Evolutionary conservation across 176 grass and related monocot species (phyloP).

Genomic region (Ananas comosus): DNA sequence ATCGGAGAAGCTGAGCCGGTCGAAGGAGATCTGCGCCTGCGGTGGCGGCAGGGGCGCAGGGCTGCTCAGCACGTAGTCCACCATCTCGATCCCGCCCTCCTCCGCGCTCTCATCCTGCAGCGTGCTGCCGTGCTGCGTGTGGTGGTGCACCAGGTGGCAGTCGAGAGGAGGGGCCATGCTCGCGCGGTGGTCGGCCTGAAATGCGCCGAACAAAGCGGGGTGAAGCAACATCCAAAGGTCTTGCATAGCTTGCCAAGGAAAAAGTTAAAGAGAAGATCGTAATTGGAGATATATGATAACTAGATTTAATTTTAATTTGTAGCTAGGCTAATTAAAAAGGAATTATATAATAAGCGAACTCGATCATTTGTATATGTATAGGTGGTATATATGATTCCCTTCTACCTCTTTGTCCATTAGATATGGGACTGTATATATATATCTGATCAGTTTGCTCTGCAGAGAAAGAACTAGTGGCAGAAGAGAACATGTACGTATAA

Average conservation of each 20-base stretch:
- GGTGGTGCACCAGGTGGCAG: neutral
- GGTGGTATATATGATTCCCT: neutral
- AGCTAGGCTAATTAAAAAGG: neutral
- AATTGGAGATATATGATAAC: neutral
- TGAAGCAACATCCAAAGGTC: conserved; percentile 1
- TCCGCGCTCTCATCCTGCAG: conserved; percentile 19
- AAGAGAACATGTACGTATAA: too few relatives aligned
- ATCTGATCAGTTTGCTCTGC: neutral
- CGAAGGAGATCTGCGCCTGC: conserved; percentile 48
- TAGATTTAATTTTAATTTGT: conserved; percentile 9
- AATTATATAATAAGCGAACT: neutral
- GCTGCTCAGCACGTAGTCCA: conserved; percentile 82
- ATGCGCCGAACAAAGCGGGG: neutral
- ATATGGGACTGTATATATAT: neutral
- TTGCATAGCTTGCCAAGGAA: neutral
- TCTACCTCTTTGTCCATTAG: conserved; percentile 11
- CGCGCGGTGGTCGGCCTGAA: conserved; percentile 19
- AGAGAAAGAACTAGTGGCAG: neutral
- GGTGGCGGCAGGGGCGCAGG: conserved; percentile 10
- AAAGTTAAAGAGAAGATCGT: neutral
- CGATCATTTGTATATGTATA: conserved; percentile 3
- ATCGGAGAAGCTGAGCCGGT: conserved; percentile 79
- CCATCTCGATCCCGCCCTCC: conserved; percentile 47
- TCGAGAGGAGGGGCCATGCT: conserved; percentile 30
- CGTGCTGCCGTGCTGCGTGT: neutral